A percentile compares a stretch with the other conserved stretches of the same genome.
Conservation (phyloP, 2,329 filamentous ascomycete species). For the Tolypocladium tundrense region DNA sequence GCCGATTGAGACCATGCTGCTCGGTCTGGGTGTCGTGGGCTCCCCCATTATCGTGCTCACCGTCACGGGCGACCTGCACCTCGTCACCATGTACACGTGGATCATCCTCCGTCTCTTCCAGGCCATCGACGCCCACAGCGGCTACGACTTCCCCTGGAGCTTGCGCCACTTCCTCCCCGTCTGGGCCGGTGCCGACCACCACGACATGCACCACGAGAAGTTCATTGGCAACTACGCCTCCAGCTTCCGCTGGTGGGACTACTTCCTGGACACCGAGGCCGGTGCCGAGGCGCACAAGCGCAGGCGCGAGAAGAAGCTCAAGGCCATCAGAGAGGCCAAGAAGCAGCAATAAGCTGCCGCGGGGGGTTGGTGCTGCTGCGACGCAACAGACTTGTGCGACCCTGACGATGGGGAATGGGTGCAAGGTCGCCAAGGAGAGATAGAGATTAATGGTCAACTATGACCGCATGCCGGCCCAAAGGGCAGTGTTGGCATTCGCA, state of each 20-base stretch:
- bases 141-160: slow-evolving; percentile 97
- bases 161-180: slow-evolving; percentile 92
- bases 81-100: slow-evolving; percentile 97
- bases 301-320: slow-evolving; percentile 68
- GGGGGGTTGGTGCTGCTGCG: background rate
- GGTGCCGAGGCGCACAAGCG: slow-evolving; percentile 77
- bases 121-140: slow-evolving; percentile 93
- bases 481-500: slow-evolving; percentile 15
- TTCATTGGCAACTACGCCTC: slow-evolving; percentile 98
- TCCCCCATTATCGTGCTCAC: slow-evolving; percentile 75
- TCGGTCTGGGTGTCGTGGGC: slow-evolving; percentile 78
- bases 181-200: slow-evolving; percentile 95
- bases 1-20: slow-evolving; percentile 90
- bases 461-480: slow-evolving; percentile 9
- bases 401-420: background rate
- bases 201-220: slow-evolving; percentile 94
- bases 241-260: slow-evolving; percentile 99
- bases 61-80: slow-evolving; percentile 78
- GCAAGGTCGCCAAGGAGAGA: background rate
- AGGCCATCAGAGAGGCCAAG: slow-evolving; percentile 47
- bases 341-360: slow-evolving; percentile 49
- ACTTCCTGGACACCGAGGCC: slow-evolving; percentile 83
- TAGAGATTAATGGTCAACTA: slow-evolving; percentile 6
- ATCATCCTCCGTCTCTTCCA: slow-evolving; percentile 89
- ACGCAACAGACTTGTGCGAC: background rate